A percentile compares a stretch with the other conserved stretches of the same genome.
These are phyloP conservation scores for Echeveria elegans DNA, from an alignment of 164 flowering plant genomes.

Conservation along the genomic window DNA sequence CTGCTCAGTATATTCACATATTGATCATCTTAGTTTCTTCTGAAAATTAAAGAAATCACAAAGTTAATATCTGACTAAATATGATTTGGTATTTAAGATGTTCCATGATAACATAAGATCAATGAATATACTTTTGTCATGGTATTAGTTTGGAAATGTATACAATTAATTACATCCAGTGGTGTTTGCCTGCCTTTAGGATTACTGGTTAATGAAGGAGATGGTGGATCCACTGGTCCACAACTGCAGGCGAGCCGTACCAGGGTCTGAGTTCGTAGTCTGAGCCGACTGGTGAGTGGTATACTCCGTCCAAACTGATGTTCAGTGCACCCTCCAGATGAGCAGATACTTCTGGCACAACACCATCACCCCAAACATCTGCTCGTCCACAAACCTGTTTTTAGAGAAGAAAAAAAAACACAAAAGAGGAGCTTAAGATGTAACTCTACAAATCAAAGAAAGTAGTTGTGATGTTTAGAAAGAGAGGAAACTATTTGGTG, in stretches of 20 bases:
- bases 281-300: conserved; percentile 89
- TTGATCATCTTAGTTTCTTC: background rate
- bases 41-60: background rate
- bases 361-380: conserved; percentile 93
- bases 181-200: background rate
- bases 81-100: background rate
- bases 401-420: no score
- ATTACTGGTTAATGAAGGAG: conserved; percentile 28
- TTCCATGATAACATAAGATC: background rate
- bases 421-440: background rate
- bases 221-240: conserved; percentile 69
- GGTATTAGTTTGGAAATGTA: background rate
- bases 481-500: background rate
- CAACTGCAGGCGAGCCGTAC: conserved; percentile 78
- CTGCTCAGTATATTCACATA: background rate
- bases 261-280: conserved; percentile 76
- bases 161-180: background rate
- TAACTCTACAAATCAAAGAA: background rate
- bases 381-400: conserved; percentile 82
- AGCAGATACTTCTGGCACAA: conserved; percentile 79
- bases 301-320: conserved; percentile 70
- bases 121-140: background rate
- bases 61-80: background rate
- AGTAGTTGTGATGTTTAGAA: background rate
- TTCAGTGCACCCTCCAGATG: conserved; percentile 82